Evolutionary conservation across 2,329 filamentous ascomycete species (phyloP), one percentile per base, ranked within the genome.

Genomic region (Zelopaecilomyces penicillatus): DNA sequence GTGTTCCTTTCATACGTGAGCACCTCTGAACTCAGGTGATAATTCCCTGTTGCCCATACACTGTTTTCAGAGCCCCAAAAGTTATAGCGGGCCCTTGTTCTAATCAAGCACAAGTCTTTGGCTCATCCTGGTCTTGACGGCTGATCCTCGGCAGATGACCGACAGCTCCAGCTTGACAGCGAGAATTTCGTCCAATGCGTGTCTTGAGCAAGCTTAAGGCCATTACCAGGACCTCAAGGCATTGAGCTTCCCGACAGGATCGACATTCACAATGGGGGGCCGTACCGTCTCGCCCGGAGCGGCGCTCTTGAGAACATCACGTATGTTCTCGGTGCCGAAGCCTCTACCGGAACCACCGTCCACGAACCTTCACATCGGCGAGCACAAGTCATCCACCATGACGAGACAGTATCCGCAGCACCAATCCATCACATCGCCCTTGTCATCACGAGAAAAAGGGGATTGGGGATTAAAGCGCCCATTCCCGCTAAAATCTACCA

Each of bases 401-500:
- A 97, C 91, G 10, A 74, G 78, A 48, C 76, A 80, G 30, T 85
- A 84, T 65, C 91, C 91, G n/a, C 88, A 82, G 42, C 78, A 85
- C 61, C 86, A 93, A 60, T 79, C 89, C 50, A 85, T 97, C 59
- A 82, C 83, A 10, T 90, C 88, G 1, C 83, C 88, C 5, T 69
- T 75, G 37, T 75, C 80, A 12, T 90, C 89, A 6, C 75, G 87
- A 27, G 70, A 74, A 35, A 79, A 79, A 58, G 91, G 91, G 32
- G 91, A 97, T 59, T 97, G 91, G 90, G 91, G 91, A 10, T 70
- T 96, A 56, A 97, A 97, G 69, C 75, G 91, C 44, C 75, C 88
- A 1, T 71, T 97, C 5, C 91, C 91, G 2, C 67, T 83, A 6
- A 83, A 83, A 61, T 82, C 84, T 3, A 90, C 87, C 5, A 78